A percentile compares a stretch with the other conserved stretches of the same genome.
phyloP scores from a whole-genome alignment of 2,329 filamentous ascomycete genomes.

The Capronia coronata region DNA sequence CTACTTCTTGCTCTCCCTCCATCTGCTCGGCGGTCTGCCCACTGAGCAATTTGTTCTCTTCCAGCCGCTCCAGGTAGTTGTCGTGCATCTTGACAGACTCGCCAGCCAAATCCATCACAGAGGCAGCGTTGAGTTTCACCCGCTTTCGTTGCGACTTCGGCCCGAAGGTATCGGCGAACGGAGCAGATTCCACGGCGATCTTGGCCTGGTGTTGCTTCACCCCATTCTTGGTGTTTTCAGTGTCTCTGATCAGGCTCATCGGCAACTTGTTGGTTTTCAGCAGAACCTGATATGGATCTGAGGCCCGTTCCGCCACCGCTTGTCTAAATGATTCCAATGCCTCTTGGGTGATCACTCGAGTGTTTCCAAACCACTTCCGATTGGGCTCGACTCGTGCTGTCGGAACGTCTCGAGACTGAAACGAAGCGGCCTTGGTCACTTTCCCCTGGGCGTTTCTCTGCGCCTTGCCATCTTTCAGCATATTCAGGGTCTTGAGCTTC shows the following conservation, averaged over 20 bases:
- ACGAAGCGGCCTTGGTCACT: slow-evolving; percentile 75
- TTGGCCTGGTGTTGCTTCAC: slow-evolving; percentile 90
- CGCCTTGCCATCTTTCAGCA: slow-evolving; percentile 80
- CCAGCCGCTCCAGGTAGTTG: slow-evolving; percentile 69
- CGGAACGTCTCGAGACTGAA: slow-evolving; percentile 75
- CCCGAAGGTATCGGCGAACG: slow-evolving; percentile 84
- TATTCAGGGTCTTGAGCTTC: slow-evolving; percentile 80
- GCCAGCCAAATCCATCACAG: slow-evolving; percentile 72
- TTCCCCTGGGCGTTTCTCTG: slow-evolving; percentile 76
- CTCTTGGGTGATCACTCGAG: slow-evolving; percentile 81
- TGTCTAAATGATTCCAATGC: slow-evolving; percentile 79
- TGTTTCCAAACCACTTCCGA: slow-evolving; percentile 97
- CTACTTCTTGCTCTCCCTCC: slow-evolving; percentile 40
- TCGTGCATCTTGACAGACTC: slow-evolving; percentile 75
- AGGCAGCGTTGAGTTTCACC: slow-evolving; percentile 78
- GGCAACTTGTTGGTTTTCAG: slow-evolving; percentile 95
- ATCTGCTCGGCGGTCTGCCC: slow-evolving; percentile 52
- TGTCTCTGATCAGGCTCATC: slow-evolving; percentile 85
- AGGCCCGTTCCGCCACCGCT: slow-evolving; percentile 82
- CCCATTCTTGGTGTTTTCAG: slow-evolving; percentile 63
- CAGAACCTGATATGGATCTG: slow-evolving; percentile 89
- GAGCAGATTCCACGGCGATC: slow-evolving; percentile 80
- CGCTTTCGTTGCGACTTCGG: slow-evolving; percentile 89
- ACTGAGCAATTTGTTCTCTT: slow-evolving; percentile 69
- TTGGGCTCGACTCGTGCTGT: slow-evolving; percentile 88